Percentiles rank a stretch among this genome's conserved stretches.
Conservation (phyloP, 331 rosid species). For the Rhamnella rubrinervis region DNA sequence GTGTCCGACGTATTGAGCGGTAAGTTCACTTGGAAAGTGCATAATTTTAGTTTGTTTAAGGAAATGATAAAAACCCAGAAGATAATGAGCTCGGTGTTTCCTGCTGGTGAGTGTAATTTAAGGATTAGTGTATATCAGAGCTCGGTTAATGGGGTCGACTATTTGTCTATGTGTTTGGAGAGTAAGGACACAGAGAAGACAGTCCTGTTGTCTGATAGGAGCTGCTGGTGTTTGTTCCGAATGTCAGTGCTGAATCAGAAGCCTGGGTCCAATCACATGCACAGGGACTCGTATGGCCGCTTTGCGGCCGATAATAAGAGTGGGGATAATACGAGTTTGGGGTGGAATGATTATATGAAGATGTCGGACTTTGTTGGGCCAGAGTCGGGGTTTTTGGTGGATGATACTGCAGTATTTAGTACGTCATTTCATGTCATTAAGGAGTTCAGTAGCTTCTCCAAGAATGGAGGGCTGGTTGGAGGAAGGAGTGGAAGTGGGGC, state of each 20-base stretch:
- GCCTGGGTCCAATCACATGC: conserved; percentile 93
- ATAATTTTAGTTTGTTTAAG: conserved; percentile 82
- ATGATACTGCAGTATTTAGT: conserved; percentile 87
- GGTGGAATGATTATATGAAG: conserved; percentile 99
- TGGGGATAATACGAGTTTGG: conserved; percentile 98
- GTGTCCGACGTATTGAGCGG: conserved; percentile 83
- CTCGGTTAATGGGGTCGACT: conserved; percentile 80
- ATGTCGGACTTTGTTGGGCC: conserved; percentile 78
- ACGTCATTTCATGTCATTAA: conserved; percentile 95
- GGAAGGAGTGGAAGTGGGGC: conserved; percentile 78
- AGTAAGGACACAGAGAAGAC: conserved; percentile 97
- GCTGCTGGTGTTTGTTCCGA: conserved; percentile 98
- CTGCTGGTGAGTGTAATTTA: conserved; percentile 97
- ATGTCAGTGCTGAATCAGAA: conserved; percentile 96
- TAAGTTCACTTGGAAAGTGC: conserved; percentile 98
- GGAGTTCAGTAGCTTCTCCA: conserved; percentile 86
- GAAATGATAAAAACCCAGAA: conserved; percentile 97
- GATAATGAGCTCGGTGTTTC: conserved; percentile 97
- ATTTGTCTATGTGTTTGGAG: conserved; percentile 97
- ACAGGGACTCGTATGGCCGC: conserved; percentile 93
- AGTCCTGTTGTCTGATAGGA: conserved; percentile 73
- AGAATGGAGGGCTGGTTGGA: conserved; percentile 70
- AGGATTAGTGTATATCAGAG: conserved; percentile 99
- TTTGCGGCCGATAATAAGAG: conserved; percentile 96
- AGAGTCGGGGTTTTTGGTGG: conserved; percentile 78